These are phyloP conservation scores for Geotrichum fermentans DNA, from an alignment of 1,139 yeast species.

Conservation along the genomic window DNA sequence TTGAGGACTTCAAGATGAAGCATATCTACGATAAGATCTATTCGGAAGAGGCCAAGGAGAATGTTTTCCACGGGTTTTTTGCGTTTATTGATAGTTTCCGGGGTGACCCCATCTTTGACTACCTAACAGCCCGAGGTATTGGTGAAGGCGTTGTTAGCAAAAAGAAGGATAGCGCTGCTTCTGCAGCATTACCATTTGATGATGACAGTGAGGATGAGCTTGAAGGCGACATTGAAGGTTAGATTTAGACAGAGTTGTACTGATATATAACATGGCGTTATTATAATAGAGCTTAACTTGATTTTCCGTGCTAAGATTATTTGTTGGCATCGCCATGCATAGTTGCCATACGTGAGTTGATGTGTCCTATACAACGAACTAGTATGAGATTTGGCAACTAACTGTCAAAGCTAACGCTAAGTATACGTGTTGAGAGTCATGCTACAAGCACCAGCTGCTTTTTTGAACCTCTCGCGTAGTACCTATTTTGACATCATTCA, in stretches of 20 bases:
- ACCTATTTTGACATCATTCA: too few relatives aligned
- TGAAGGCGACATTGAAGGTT: constrained; percentile 32
- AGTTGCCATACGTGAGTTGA: too few relatives aligned
- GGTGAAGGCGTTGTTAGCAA: constrained; percentile 29
- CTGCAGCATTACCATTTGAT: constrained; percentile 23
- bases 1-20: constrained; percentile 82
- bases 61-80: constrained; percentile 83
- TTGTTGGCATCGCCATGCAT: too few relatives aligned
- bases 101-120: constrained; percentile 62
- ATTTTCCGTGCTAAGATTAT: too few relatives aligned
- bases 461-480: too few relatives aligned
- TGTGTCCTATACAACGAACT: background rate
- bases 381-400: too few relatives aligned
- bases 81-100: constrained; percentile 78
- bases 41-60: constrained; percentile 80
- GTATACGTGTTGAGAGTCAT: too few relatives aligned
- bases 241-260: too few relatives aligned
- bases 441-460: too few relatives aligned
- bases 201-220: constrained; percentile 33
- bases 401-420: too few relatives aligned
- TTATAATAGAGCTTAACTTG: background rate
- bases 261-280: constrained; percentile 41
- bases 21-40: constrained; percentile 89
- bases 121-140: constrained; percentile 62
- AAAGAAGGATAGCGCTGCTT: constrained; percentile 25